Evolutionary conservation across 164 flowering plant genomes (phyloP).

Genomic region (Brasenia schreberi): DNA sequence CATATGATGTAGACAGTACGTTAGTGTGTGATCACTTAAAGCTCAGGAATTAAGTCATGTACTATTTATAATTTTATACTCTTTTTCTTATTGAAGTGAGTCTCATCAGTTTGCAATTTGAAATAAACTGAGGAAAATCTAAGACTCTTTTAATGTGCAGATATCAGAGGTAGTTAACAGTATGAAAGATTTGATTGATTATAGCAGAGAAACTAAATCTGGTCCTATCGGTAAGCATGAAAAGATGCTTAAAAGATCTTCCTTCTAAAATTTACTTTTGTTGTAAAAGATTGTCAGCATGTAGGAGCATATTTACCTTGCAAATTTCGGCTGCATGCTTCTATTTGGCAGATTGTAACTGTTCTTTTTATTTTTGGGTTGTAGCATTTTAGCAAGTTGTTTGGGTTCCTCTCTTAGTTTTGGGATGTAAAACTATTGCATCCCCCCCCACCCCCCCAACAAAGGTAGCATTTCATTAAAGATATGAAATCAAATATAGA

Average conservation of each 20-base stretch:
- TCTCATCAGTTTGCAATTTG: no score
- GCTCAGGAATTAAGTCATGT: not conserved
- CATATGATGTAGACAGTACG: no score
- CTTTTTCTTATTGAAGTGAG: not conserved
- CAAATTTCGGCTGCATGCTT: no score
- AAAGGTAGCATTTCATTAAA: no score
- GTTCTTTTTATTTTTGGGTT: no score
- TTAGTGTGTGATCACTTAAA: no score
- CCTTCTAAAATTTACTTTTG: no score
- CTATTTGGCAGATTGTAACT: not conserved
- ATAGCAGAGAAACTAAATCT: conserved; percentile 66
- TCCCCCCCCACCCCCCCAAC: no score
- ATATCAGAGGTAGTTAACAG: conserved; percentile 99
- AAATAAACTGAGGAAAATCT: not conserved
- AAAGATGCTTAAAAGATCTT: not conserved
- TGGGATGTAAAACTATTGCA: not conserved
- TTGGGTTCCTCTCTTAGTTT: not conserved
- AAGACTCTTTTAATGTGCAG: conserved; percentile 28
- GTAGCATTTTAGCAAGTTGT: not conserved
- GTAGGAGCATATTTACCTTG: no score
- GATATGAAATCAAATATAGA: no score
- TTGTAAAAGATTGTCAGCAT: no score
- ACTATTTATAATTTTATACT: not conserved
- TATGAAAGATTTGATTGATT: conserved; percentile 98
- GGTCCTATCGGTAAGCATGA: conserved; percentile 92